Evolutionary conservation across 2,329 filamentous ascomycete species (phyloP).

Genomic region (Amauroascus niger): DNA sequence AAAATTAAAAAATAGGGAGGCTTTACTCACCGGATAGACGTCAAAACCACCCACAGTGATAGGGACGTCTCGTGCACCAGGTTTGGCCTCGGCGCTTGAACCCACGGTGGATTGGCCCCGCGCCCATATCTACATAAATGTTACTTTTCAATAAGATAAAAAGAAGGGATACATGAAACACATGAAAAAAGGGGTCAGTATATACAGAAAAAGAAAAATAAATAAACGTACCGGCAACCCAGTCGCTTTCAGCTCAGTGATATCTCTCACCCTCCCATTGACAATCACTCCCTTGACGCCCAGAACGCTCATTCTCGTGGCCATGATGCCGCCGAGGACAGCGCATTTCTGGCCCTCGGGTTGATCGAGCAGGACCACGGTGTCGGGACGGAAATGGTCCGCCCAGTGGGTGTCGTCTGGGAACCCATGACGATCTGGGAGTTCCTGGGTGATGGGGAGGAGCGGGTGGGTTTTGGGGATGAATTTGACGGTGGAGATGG

Average conservation of each 20-base stretch:
- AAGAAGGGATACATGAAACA: background rate
- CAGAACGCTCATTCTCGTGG: conserved; percentile 54
- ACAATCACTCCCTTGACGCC: conserved; percentile 56
- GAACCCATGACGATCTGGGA: conserved; percentile 40
- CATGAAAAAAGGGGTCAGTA: too few species aligned
- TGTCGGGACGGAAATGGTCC: conserved; percentile 51
- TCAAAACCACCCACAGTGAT: conserved; percentile 34
- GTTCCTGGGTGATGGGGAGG: conserved; percentile 23
- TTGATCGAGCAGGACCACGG: conserved; percentile 58
- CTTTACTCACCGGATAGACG: conserved; percentile 32
- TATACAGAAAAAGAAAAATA: too few species aligned
- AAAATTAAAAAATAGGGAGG: background rate
- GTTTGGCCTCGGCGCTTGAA: conserved; percentile 37
- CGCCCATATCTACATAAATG: conserved; percentile 35
- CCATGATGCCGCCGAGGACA: conserved; percentile 68
- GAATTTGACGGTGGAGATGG: conserved; percentile 44
- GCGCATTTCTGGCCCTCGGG: conserved; percentile 57
- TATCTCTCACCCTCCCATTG: conserved; percentile 57
- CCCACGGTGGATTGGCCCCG: conserved; percentile 38
- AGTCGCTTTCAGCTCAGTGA: conserved; percentile 49
- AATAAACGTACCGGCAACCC: conserved; percentile 44
- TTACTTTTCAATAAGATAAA: background rate
- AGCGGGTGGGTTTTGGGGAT: conserved; percentile 46
- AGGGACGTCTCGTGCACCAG: conserved; percentile 33
- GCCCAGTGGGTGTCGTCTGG: conserved; percentile 56